A percentile compares a stretch with the other conserved stretches of the same genome.
These are phyloP conservation scores for Boletus tomentosulus DNA, from an alignment of 768 basidiomycete species.

Conservation along the genomic window DNA sequence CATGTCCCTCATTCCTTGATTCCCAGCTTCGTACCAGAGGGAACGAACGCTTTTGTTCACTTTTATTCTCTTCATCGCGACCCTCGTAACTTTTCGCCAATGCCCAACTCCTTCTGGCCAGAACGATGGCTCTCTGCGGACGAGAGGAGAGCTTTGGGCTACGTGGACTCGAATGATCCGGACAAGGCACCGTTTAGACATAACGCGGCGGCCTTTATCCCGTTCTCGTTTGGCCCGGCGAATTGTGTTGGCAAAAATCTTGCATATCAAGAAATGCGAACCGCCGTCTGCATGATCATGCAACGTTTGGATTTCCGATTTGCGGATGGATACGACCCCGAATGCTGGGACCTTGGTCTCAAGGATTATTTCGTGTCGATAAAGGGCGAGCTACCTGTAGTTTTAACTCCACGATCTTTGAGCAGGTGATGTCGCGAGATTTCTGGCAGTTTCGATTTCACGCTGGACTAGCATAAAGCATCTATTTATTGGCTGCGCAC, in stretches of 20 bases:
- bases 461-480: conserved; percentile 24
- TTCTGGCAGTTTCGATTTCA: conserved; percentile 7
- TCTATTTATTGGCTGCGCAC: conserved; percentile 19
- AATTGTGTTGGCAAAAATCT: conserved; percentile 44
- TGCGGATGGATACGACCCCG: conserved; percentile 34
- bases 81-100: conserved; percentile 43
- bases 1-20: conserved; percentile 8
- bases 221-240: conserved; percentile 43
- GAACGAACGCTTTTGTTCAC: conserved; percentile 42
- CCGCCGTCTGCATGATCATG: conserved; percentile 35
- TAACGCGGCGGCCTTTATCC: conserved; percentile 39
- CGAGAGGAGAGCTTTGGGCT: conserved; percentile 23
- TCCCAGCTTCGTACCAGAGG: conserved; percentile 41
- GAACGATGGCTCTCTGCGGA: conserved; percentile 39
- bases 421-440: conserved; percentile 16
- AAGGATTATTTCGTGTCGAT: conserved; percentile 38
- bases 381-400: conserved; percentile 32
- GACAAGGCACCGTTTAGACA: conserved; percentile 30
- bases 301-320: conserved; percentile 40
- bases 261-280: conserved; percentile 41
- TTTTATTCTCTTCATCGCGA: conserved; percentile 44
- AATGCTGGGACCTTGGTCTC: conserved; percentile 32
- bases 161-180: conserved; percentile 19
- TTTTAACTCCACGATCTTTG: conserved; percentile 32
- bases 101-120: conserved; percentile 42